A percentile compares a stretch with the other conserved stretches of the same genome.
These are phyloP conservation scores for Fusarium ramigenum DNA, from an alignment of 2,329 filamentous ascomycete species.

Conservation along the genomic window DNA sequence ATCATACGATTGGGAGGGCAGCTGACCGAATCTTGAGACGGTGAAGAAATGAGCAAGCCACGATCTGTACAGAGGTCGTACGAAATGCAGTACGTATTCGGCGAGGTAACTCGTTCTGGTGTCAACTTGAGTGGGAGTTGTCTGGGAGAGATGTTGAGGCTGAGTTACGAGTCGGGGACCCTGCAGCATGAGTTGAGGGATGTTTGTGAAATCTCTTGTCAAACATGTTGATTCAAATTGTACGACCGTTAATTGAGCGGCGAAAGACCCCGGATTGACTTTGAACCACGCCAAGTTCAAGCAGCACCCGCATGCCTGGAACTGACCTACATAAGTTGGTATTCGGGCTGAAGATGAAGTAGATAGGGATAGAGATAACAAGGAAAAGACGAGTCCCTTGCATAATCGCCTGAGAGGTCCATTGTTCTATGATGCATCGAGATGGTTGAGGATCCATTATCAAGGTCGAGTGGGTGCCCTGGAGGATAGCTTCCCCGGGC, in stretches of 20 bases:
- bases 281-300: neutral
- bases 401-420: neutral
- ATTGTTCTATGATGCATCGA: neutral
- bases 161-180: conserved; percentile 1
- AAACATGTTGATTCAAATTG: neutral
- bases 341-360: conserved; percentile 1
- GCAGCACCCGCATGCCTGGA: neutral
- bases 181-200: neutral
- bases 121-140: neutral
- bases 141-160: conserved; percentile 1
- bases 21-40: conserved; percentile 39
- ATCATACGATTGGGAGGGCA: conserved; percentile 39
- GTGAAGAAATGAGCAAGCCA: conserved; percentile 39
- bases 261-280: neutral
- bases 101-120: conserved; percentile 6
- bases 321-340: conserved; percentile 3
- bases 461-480: neutral
- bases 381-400: conserved; percentile 4
- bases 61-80: conserved; percentile 31
- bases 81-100: conserved; percentile 32
- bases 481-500: conserved; percentile 14
- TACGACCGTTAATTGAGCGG: neutral
- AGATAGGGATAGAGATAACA: neutral
- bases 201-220: neutral
- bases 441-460: conserved; percentile 1